These are phyloP conservation scores for Nemophila menziesii DNA, from an alignment of 257 asterid genomes.

Conservation along the genomic window DNA sequence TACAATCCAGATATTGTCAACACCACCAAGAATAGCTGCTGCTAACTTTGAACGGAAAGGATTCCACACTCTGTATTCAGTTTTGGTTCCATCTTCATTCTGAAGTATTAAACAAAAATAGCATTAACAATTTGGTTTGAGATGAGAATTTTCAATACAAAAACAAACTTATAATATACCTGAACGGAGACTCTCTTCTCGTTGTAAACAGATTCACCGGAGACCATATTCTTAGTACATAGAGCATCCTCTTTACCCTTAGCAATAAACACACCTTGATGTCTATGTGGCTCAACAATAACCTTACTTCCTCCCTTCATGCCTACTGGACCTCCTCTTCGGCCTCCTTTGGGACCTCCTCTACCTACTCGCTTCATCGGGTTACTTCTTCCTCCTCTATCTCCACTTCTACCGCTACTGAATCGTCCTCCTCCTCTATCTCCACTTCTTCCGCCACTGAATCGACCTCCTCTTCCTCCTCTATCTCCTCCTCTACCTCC, in stretches of 20 bases:
- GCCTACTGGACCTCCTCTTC: conserved; percentile 44
- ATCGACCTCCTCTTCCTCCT: conserved; percentile 48
- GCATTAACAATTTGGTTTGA: no score
- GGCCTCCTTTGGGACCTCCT: conserved; percentile 23
- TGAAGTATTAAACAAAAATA: no score
- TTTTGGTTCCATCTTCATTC: conserved; percentile 80
- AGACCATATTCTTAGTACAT: conserved; percentile 77
- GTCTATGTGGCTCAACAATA: conserved; percentile 83
- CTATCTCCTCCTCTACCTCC: no score
- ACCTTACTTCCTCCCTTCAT: conserved; percentile 77
- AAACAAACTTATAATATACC: no score
- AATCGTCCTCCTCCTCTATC: conserved; percentile 26
- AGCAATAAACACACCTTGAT: conserved; percentile 81
- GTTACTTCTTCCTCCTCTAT: conserved; percentile 30
- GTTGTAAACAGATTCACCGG: conserved; percentile 89
- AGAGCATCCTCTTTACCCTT: conserved; percentile 94
- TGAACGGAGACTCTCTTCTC: conserved; percentile 84
- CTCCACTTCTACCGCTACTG: conserved; percentile 22
- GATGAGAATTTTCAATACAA: no score
- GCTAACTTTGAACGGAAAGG: conserved; percentile 97
- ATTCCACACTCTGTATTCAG: conserved; percentile 91
- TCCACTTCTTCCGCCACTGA: conserved; percentile 46
- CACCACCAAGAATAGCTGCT: conserved; percentile 90
- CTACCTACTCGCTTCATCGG: conserved; percentile 29
- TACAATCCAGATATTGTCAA: conserved; percentile 90